Conservation (phyloP, 257 asterid species). For the Fraxinus excelsior region DNA sequence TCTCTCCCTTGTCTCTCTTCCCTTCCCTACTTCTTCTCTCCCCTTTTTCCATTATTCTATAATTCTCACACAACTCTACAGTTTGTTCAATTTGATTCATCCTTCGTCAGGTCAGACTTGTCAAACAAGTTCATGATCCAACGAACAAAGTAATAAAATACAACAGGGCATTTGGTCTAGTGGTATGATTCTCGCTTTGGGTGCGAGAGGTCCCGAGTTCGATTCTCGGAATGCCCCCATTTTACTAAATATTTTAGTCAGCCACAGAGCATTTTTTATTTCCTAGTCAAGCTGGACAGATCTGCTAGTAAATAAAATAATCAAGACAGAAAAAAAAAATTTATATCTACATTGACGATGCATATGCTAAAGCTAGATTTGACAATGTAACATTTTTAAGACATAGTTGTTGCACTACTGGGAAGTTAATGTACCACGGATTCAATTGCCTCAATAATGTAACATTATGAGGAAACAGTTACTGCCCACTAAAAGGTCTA, state of each 20-base stretch:
- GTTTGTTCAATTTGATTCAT: no score
- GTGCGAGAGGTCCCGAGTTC: constrained; percentile 80
- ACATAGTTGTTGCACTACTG: not conserved
- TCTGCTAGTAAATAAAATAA: not conserved
- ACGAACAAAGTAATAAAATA: not conserved
- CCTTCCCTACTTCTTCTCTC: no score
- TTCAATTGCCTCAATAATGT: not conserved
- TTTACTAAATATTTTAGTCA: not conserved
- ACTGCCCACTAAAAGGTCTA: not conserved
- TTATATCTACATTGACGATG: not conserved
- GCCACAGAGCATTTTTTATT: not conserved
- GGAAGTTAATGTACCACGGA: not conserved
- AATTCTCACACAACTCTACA: no score
- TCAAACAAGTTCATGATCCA: not conserved
- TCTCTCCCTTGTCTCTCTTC: no score
- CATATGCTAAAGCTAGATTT: not conserved
- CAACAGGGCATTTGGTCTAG: constrained; percentile 78
- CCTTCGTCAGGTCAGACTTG: not conserved
- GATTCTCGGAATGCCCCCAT: constrained; percentile 86
- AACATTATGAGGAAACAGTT: not conserved
- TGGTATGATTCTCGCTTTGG: constrained; percentile 83
- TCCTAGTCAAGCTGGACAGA: not conserved
- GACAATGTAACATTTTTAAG: not conserved
- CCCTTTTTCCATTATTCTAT: no score
- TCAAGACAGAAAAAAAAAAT: not conserved